These are phyloP conservation scores for Ophiostoma novo-ulmi DNA, from an alignment of 2,329 filamentous ascomycete species.

Conservation along the genomic window DNA sequence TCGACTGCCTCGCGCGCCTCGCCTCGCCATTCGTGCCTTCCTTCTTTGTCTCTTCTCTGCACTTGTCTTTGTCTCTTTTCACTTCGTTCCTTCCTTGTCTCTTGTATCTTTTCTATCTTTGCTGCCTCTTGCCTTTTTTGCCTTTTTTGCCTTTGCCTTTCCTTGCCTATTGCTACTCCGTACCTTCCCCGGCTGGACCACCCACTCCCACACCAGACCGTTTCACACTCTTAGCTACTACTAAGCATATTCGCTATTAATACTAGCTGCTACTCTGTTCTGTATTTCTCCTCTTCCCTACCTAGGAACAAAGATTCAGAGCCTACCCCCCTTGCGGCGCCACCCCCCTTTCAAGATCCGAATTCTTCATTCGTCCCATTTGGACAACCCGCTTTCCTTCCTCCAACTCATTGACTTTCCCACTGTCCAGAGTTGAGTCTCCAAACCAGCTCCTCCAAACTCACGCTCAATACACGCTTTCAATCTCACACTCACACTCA, in stretches of 20 bases:
- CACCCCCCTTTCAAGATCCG: constrained; percentile 22
- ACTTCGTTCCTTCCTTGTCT: not conserved
- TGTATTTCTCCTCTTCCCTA: constrained; percentile 15
- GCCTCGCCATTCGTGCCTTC: not conserved
- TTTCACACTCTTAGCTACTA: constrained; percentile 5
- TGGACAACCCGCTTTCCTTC: constrained; percentile 14
- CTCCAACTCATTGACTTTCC: constrained; percentile 8
- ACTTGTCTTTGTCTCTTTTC: not conserved
- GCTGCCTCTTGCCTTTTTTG: not conserved
- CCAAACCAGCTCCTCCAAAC: not conserved
- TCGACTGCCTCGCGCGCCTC: not conserved
- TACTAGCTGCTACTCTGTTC: not conserved
- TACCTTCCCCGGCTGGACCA: constrained; percentile 3
- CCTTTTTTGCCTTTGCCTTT: not conserved
- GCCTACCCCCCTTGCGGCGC: constrained; percentile 20
- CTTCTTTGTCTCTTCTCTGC: not conserved
- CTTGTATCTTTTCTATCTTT: not conserved
- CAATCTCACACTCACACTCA: not conserved
- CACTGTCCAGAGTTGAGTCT: not conserved
- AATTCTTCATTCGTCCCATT: constrained; percentile 23
- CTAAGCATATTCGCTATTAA: not conserved
- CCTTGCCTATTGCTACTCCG: not conserved
- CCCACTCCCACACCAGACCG: not conserved
- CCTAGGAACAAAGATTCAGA: not conserved
- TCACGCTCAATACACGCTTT: constrained; percentile 1